Evolutionary conservation across 2,329 filamentous ascomycete species (phyloP), one percentile per base, ranked within the genome.

Genomic region (Nectriaceae sp.): DNA sequence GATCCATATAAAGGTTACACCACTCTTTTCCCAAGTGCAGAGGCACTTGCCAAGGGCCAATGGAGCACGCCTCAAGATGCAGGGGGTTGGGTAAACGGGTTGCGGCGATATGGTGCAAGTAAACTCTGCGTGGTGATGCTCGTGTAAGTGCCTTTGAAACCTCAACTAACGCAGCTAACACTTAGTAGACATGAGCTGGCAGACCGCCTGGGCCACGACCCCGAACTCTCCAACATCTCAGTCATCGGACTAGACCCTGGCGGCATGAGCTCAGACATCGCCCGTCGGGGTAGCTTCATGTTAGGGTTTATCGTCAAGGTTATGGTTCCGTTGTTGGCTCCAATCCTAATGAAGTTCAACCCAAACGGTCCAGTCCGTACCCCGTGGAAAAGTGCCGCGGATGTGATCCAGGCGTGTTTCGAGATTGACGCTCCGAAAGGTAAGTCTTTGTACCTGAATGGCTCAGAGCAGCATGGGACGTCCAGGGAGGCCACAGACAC

Each of bases 161-260:
- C 11, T 24, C n/a, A 19, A 18, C 53, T 63, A 19, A 61, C 44
- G 29, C 37, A 2, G 13, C 5, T 11, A 36, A 36, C 33, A 19
- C 33, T 11, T n/a, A 8, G 33, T 11, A 67, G 65, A 52, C 63
- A 69, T 42, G 69, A 73, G 48, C 57, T 73, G 6, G 65, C 61
- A 35, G 47, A 42, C 11, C 68, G 70, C n/a, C 52, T 73, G 2
- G 59, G 57, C 31, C 47, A 40, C n/a, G 70, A 73, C 42, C 65
- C 66, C 24, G 44, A 47, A 4, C 57, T 73, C 5, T 64, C 55
- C 33, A 63, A 65, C 13, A 63, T 75, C 44, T 62, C 61, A 18
- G 58, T 74, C 33, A 48, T 72, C 3, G 68, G 67, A 4, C 49
- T 72, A 11, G 70, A 74, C 39, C 71, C 72, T 0, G 72, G 70